Evolutionary conservation across 2,329 filamentous ascomycete species (phyloP), one percentile per base, ranked within the genome.

Genomic region (Seiridium cupressi): DNA sequence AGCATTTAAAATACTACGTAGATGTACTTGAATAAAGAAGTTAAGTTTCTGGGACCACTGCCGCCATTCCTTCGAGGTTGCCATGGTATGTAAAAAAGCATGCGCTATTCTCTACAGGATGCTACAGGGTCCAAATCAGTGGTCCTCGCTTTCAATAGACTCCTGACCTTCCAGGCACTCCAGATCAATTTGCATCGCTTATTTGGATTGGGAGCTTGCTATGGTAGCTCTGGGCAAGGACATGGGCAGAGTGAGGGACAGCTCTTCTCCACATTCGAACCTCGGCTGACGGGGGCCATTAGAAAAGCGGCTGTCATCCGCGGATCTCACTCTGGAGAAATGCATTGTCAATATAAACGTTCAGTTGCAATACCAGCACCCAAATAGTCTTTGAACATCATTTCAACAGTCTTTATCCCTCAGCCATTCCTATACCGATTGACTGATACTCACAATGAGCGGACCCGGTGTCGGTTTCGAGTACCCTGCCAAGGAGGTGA

Each of bases 401-500:
- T 11, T 55, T 10, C 10, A 55, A n/a, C 44, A 44, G 7, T 9
- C 3, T 35, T 7, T 32, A 38, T 34, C 46, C 18, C 18, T 26
- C 18, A 1, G 18, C 18, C 18, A 26, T 26, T 26, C 18, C 18
- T 26, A 26, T 26, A 26, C 18, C 18, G 18, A 26, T 26, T 26
- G 18, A 26, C 18, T 26, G 18, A 8, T 18, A 44, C 44, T 40
- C 34, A 69, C 64, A 53, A 80, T 80, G 77, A 75, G 79, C 68
- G 77, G 76, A 54, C 83, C 82, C 61, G 85, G 86, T 66, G 85
- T 81, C 72, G 92, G 92, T 69, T 93, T 93, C 77, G 86, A 95
- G 76, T 96, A 90, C 74, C 91, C 92, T 60, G 76, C 84, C 53
- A 80, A 86, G 70, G 84, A 89, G 71, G 92, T 96, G 9, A 85